A percentile compares a stretch with the other conserved stretches of the same genome.
phyloP scores from a whole-genome alignment of 345 rosid species.

The Kandelia obovata region DNA sequence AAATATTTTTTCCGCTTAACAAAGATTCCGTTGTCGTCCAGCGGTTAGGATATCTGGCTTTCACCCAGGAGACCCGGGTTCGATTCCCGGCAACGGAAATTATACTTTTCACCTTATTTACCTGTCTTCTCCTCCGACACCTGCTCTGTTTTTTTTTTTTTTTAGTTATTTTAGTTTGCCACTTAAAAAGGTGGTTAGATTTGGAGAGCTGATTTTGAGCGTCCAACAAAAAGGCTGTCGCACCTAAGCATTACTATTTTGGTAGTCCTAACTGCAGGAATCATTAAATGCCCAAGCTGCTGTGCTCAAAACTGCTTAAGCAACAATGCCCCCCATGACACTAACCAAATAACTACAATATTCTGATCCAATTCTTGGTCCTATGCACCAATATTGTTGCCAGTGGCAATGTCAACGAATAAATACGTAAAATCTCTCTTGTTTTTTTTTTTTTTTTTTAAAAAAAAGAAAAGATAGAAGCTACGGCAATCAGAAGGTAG shows the following conservation, averaged over 20 bases:
- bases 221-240: constrained; percentile 39
- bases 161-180: constrained; percentile 17
- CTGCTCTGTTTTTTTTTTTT: constrained; percentile 11
- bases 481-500: no score
- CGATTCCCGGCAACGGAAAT: constrained; percentile 88
- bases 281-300: no score
- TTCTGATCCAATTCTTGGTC: no score
- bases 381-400: no score
- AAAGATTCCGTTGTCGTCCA: constrained; percentile 70
- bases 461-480: no score
- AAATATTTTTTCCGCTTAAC: fast-evolving
- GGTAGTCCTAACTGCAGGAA: no score
- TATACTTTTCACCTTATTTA: constrained; percentile 20
- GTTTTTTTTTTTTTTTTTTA: no score
- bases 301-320: no score
- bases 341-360: no score
- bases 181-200: constrained; percentile 31
- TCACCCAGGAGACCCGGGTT: constrained; percentile 98
- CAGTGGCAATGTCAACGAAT: no score
- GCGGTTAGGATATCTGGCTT: constrained; percentile 97
- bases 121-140: constrained; percentile 56
- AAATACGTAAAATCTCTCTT: no score
- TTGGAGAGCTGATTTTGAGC: constrained; percentile 17
- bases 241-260: constrained; percentile 44
- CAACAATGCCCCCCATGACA: no score